Percentiles rank a stretch among this genome's conserved stretches.
Conservation (phyloP, 306 rosid species). For the Hippophae tibetana region DNA sequence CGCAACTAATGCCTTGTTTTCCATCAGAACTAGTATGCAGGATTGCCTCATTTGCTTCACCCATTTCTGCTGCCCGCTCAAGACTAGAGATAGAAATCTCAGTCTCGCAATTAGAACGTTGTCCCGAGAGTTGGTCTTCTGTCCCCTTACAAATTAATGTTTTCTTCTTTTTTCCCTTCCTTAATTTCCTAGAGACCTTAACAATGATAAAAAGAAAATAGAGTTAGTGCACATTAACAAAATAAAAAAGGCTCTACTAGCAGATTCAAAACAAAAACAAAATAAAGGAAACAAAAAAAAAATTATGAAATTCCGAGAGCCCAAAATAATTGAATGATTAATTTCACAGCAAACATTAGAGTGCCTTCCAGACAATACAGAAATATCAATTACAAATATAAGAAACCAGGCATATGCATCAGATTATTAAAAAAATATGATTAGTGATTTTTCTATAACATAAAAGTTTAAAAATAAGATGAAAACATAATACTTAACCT, state of each 20-base stretch:
- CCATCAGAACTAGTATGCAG: constrained; percentile 24
- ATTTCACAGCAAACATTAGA: no score
- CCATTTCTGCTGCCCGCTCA: constrained; percentile 30
- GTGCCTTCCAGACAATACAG: no score
- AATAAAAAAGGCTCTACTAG: not conserved
- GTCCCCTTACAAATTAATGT: constrained; percentile 28
- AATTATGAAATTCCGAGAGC: no score
- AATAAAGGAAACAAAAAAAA: no score
- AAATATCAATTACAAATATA: no score
- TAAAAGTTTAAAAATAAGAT: not conserved
- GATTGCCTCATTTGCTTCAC: constrained; percentile 26
- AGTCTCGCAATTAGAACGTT: constrained; percentile 30
- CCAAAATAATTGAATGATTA: no score
- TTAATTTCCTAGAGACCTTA: constrained; percentile 67
- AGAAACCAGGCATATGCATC: no score
- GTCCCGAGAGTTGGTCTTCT: constrained; percentile 28
- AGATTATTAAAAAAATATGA: no score
- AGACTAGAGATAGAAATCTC: constrained; percentile 32
- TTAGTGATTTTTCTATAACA: no score
- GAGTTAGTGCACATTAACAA: not conserved
- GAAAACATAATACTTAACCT: not conserved
- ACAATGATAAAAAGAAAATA: constrained; percentile 8
- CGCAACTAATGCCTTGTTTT: constrained; percentile 21
- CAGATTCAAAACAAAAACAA: no score
- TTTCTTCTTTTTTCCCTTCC: constrained; percentile 56